These are phyloP conservation scores for Apostasia ramifera DNA, from an alignment of 106 monocot genomes.

Conservation along the genomic window DNA sequence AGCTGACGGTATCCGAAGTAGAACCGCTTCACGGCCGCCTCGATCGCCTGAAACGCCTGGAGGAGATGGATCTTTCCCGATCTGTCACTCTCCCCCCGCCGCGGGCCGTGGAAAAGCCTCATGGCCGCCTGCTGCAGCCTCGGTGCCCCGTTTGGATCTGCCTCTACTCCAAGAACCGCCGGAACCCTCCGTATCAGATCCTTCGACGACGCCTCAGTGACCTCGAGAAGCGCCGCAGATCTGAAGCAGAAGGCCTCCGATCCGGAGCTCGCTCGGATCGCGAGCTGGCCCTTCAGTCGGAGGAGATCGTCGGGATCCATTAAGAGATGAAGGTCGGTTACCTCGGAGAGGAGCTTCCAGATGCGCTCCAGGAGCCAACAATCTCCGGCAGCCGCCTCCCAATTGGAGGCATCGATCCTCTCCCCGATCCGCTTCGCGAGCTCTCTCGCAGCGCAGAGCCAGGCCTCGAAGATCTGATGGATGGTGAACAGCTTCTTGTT, in stretches of 20 bases:
- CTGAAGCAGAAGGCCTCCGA: slow-evolving; percentile 48
- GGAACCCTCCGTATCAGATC: slow-evolving; percentile 58
- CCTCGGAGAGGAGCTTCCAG: slow-evolving; percentile 63
- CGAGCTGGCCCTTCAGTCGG: slow-evolving; percentile 58
- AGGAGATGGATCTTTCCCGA: slow-evolving; percentile 46
- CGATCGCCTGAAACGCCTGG: slow-evolving; percentile 74
- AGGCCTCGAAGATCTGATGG: slow-evolving; percentile 74
- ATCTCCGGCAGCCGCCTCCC: slow-evolving; percentile 49
- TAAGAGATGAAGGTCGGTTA: slow-evolving; percentile 63
- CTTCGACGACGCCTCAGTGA: slow-evolving; percentile 33
- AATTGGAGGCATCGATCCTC: slow-evolving; percentile 24
- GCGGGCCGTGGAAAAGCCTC: slow-evolving; percentile 44
- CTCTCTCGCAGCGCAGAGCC: slow-evolving; percentile 40
- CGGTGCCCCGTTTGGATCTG: slow-evolving; percentile 72
- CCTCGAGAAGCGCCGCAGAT: slow-evolving; percentile 37
- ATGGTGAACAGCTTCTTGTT: slow-evolving; percentile 38
- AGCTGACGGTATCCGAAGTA: slow-evolving; percentile 71
- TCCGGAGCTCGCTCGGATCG: slow-evolving; percentile 17
- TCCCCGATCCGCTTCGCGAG: slow-evolving; percentile 25
- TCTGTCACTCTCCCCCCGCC: slow-evolving; percentile 28
- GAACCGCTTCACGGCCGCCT: slow-evolving; percentile 70
- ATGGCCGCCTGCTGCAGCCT: slow-evolving; percentile 80
- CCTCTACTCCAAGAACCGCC: slow-evolving; percentile 61
- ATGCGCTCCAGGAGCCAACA: slow-evolving; percentile 66
- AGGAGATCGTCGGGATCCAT: slow-evolving; percentile 86